Evolutionary conservation across 2,329 filamentous ascomycete genomes (phyloP).

Genomic region (Stagonosporopsis rhizophila): DNA sequence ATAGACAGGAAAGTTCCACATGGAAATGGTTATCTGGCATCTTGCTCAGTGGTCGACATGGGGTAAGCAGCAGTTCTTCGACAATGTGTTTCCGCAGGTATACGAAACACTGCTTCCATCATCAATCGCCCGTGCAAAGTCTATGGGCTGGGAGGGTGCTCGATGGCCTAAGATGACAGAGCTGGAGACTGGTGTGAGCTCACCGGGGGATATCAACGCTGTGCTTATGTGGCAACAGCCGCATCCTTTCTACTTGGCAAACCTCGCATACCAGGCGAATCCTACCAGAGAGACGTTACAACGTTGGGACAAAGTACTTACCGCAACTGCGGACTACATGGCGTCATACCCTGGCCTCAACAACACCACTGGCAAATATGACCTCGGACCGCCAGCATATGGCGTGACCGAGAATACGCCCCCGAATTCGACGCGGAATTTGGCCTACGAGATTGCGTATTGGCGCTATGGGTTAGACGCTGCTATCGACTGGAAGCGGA

Average conservation of each 20-base stretch:
- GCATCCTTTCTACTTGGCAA: constrained; percentile 66
- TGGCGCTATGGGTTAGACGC: constrained; percentile 66
- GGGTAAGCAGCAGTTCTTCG: constrained; percentile 54
- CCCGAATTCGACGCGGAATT: constrained; percentile 62
- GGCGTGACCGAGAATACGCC: constrained; percentile 64
- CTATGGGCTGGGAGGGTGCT: constrained; percentile 52
- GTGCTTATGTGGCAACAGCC: constrained; percentile 67
- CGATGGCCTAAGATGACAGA: constrained; percentile 64
- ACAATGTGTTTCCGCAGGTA: constrained; percentile 52
- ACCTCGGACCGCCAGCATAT: constrained; percentile 58
- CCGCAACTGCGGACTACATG: constrained; percentile 65
- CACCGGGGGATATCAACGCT: constrained; percentile 66
- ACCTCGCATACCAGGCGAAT: constrained; percentile 58
- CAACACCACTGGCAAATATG: constrained; percentile 58
- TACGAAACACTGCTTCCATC: constrained; percentile 56
- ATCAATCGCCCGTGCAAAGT: constrained; percentile 41
- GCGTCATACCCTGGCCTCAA: constrained; percentile 63
- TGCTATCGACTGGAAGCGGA: constrained; percentile 60
- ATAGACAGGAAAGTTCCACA: constrained; percentile 55
- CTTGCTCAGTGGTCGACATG: constrained; percentile 58
- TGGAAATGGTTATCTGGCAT: constrained; percentile 63
- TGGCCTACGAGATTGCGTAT: constrained; percentile 65
- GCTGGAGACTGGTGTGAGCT: constrained; percentile 57
- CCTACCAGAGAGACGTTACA: constrained; percentile 53
- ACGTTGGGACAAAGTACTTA: constrained; percentile 62